Conservation (phyloP, 108 stramenopile species). For the Cyclotella atomus region DNA sequence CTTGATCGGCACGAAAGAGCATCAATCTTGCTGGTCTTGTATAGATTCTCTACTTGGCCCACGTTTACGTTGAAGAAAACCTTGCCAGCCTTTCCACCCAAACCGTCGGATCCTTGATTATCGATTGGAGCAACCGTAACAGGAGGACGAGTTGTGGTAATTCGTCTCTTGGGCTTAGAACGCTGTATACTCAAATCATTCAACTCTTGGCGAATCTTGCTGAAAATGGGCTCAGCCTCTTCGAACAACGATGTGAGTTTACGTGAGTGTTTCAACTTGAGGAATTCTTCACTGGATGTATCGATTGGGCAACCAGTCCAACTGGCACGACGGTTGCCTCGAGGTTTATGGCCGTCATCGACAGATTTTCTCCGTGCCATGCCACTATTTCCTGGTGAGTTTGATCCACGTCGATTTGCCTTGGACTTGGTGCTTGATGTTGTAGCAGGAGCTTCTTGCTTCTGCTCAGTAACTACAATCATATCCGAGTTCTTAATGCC, state of each 20-base stretch:
- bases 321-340: slow-evolving; percentile 2
- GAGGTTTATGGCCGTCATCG: not conserved
- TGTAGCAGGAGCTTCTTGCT: not conserved
- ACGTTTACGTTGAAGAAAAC: slow-evolving; percentile 31
- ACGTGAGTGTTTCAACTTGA: slow-evolving; percentile 29
- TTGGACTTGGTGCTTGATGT: not conserved
- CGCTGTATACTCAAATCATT: slow-evolving; percentile 19
- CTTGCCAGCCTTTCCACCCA: slow-evolving; percentile 47
- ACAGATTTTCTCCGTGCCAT: not conserved
- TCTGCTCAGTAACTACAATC: slow-evolving; percentile 13
- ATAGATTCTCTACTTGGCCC: slow-evolving; percentile 38
- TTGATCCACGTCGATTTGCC: not conserved
- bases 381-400: not conserved
- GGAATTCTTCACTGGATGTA: slow-evolving; percentile 16
- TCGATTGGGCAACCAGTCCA: slow-evolving; percentile 13
- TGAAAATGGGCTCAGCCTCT: slow-evolving; percentile 37
- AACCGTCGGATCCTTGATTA: slow-evolving; percentile 25
- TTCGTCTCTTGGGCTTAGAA: slow-evolving; percentile 27
- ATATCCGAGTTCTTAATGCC: slow-evolving; percentile 14
- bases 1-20: not conserved
- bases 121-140: slow-evolving; percentile 1
- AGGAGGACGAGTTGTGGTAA: not conserved
- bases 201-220: slow-evolving; percentile 31
- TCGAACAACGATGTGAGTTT: slow-evolving; percentile 27
- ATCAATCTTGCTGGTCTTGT: slow-evolving; percentile 28